Base-by-base conservation (phyloP, 306 rosid species). In the Arachis hypogaea region DNA sequence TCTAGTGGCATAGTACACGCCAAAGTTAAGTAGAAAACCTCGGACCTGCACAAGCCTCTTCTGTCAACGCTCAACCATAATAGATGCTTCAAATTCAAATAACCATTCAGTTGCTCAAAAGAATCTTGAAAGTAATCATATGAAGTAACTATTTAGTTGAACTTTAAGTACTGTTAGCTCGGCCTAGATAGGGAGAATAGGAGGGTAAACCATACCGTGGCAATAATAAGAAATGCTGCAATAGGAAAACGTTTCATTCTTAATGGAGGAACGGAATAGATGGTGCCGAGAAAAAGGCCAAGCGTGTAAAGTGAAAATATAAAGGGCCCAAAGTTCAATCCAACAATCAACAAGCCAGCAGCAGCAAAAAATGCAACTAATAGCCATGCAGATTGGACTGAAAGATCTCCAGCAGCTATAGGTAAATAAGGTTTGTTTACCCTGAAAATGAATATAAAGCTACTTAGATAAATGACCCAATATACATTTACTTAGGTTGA, bases 351-450 rank as follows among this genome's bases (percentile, higher is more conserved):
- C 54, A 93, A 77, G 70, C 97, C 97, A 67, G 94, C 81, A 30
- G 74, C 90, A 22, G 92, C 98, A 82, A 93, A 91, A 83, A 91
- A 89, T 80, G 81, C 75, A 81, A 93, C 98, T 87, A 93, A 82
- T 54, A 88, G 42, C 98, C 98, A 91, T 33, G 98, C 98, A 71
- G 94, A 88, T 82, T 89, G 86, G 75, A 93, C 96, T 14, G 98
- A 91, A 81, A 93, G 96, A 83, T 93, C 97, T 77, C 98, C 98
- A 2, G 98, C 98, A 4, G 98, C 98, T 65, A 93, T 91, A 38
- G 98, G 98, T 78, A 93, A 84, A 82, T 93, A 93, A 12, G 97
- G 97, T 71, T 93, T 93, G 94, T 93, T 93, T 71, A 93, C 97
- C 88, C 98, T 93, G 96, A 79, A 88, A 80, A 80, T 16, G 59